phyloP scores from a whole-genome alignment of 2,329 filamentous ascomycete genomes.

The Trichophyton simii region DNA sequence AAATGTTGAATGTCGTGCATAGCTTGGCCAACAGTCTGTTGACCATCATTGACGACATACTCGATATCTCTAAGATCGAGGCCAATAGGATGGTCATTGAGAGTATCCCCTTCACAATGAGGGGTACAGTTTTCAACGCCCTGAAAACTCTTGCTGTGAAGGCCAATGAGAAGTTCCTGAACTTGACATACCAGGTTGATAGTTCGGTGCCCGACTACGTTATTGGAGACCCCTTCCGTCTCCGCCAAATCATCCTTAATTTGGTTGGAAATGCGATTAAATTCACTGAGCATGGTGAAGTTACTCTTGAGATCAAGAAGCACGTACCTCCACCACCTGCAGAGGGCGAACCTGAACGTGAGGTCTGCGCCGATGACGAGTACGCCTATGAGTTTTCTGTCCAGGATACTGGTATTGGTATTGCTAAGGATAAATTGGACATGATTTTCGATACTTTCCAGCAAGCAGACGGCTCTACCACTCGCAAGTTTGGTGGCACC shows the following conservation, averaged over 20 bases:
- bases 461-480: conserved; percentile 94
- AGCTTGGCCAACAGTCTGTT: conserved; percentile 90
- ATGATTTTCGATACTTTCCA: conserved; percentile 99
- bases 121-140: conserved; percentile 92
- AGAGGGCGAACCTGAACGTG: conserved; percentile 49
- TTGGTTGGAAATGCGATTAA: conserved; percentile 97
- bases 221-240: conserved; percentile 87
- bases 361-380: conserved; percentile 57
- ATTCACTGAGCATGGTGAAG: conserved; percentile 92
- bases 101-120: conserved; percentile 88
- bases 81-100: conserved; percentile 97
- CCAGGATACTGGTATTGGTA: conserved; percentile 91
- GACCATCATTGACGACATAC: conserved; percentile 81
- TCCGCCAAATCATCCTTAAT: conserved; percentile 93
- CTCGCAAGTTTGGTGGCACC: conserved; percentile 87
- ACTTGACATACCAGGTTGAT: conserved; percentile 86
- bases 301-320: conserved; percentile 67
- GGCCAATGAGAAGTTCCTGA: conserved; percentile 88
- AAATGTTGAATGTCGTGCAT: conserved; percentile 98
- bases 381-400: conserved; percentile 95
- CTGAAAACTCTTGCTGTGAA: conserved; percentile 94
- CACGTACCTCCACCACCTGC: not conserved
- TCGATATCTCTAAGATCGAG: conserved; percentile 66
- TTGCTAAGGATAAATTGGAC: conserved; percentile 86
- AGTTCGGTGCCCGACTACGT: conserved; percentile 90